Base-by-base conservation (phyloP, 495 filamentous ascomycete species). In the Penicillium samsonianum region DNA sequence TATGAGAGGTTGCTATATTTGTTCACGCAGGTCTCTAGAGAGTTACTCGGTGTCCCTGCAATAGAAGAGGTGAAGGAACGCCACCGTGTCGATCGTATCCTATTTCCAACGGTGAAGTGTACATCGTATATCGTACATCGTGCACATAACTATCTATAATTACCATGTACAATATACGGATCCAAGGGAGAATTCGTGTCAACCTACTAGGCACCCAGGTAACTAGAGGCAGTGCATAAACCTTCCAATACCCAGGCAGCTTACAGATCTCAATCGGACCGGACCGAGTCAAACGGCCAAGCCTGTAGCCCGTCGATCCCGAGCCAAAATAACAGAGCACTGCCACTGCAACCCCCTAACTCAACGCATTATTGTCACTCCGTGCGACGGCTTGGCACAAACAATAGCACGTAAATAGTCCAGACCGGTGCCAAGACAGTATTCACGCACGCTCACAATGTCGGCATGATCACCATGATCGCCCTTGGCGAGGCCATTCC, bases 391-490 rank as follows among this genome's bases (percentile, higher is more conserved):
- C 65, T 67, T 63, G 65, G 65, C 65, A 51, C 52, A 53, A 48
- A 37, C 56, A 55, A 55, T 57, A 67, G 55, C 35, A 54, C 41
- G 2, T 42, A 44, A 47, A 45, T 55, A 53, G 38, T 38, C 19
- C 5, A 33, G 19, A 43, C 14, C 33, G 31, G 33, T 44, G 26
- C 65, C 65, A 67, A 67, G 65, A 40, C 55, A 19, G 20, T 47
- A 30, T 59, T 65, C 16, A 38, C 60, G 58, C 50, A 45, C 16
- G 10, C 30, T 50, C 30, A 33, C 37, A 37, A 51, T 42, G 45
- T 20, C 8, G 42, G 37, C 40, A 54, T 56, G 65, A 67, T 67
- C 65, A 50, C 47, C 63, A 59, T 65, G 65, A 68, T 68, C 65
- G 65, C 60, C 65, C 65, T 68, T 68, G 65, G 65, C 65, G 30